These are phyloP conservation scores for Vitis amurensis DNA, from an alignment of 164 flowering plant genomes.

Conservation along the genomic window DNA sequence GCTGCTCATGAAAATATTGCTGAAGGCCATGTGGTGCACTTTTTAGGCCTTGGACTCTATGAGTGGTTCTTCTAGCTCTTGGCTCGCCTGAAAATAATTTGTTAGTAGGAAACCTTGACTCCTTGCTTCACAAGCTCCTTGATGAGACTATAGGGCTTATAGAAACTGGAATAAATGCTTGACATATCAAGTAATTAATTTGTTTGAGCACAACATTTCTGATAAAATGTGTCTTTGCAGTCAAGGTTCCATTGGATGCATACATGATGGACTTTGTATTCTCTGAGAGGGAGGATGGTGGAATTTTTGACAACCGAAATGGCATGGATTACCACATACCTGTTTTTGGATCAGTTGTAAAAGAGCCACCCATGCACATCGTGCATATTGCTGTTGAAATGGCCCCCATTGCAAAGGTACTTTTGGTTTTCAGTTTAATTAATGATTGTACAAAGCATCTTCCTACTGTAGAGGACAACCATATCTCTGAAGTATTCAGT, in stretches of 20 bases:
- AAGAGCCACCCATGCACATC: conserved; percentile 94
- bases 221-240: conserved; percentile 39
- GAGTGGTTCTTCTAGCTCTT: too few relatives aligned
- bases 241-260: conserved; percentile 95
- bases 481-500: background rate
- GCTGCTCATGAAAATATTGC: too few relatives aligned
- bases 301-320: conserved; percentile 79
- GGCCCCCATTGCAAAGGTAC: conserved; percentile 99
- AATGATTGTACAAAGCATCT: background rate
- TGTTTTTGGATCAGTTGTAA: conserved; percentile 70
- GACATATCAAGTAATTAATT: background rate
- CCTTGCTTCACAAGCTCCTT: too few relatives aligned
- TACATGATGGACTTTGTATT: conserved; percentile 97
- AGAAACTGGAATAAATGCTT: background rate
- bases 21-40: too few relatives aligned
- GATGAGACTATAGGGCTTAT: too few relatives aligned
- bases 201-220: background rate
- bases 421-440: background rate
- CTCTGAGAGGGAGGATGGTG: conserved; percentile 93
- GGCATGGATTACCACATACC: conserved; percentile 96
- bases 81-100: too few relatives aligned
- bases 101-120: too few relatives aligned
- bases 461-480: background rate
- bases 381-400: conserved; percentile 95
- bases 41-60: too few relatives aligned